These are phyloP conservation scores for Scedosporium boydii DNA, from an alignment of 2,329 filamentous ascomycete genomes.

Conservation along the genomic window DNA sequence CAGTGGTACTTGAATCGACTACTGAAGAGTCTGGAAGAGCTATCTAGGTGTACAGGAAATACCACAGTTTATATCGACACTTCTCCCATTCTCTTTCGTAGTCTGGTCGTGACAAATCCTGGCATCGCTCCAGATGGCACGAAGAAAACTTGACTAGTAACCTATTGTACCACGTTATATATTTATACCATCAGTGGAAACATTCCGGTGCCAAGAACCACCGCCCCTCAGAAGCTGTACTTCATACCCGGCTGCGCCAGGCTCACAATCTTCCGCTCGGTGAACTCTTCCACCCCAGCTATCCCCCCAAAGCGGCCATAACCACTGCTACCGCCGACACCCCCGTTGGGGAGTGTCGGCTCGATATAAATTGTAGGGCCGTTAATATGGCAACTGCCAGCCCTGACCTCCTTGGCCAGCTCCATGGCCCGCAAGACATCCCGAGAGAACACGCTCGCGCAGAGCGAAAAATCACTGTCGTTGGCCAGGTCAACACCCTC, in stretches of 20 bases:
- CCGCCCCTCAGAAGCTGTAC: constrained; percentile 12
- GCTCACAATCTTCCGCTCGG: constrained; percentile 25
- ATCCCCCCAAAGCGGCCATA: constrained; percentile 31
- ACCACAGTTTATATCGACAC: no score
- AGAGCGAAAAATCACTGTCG: constrained; percentile 60
- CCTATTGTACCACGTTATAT: no score
- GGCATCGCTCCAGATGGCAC: no score
- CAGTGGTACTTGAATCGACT: no score
- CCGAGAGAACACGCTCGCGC: constrained; percentile 54
- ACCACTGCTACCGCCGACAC: constrained; percentile 29
- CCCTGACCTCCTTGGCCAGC: constrained; percentile 44
- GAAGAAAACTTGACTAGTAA: no score
- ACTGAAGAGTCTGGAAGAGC: no score
- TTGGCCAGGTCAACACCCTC: constrained; percentile 57
- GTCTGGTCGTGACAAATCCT: no score
- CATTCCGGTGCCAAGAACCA: no score
- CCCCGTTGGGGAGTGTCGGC: constrained; percentile 29
- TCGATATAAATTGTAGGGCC: constrained; percentile 34
- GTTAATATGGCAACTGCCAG: constrained; percentile 39
- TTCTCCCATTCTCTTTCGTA: no score
- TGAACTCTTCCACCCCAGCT: constrained; percentile 24
- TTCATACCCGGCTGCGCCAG: constrained; percentile 16
- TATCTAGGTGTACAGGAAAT: no score
- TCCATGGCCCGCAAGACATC: constrained; percentile 44
- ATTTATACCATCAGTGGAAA: no score